Evolutionary conservation across 495 filamentous ascomycete species (phyloP), one percentile per base, ranked within the genome.

Genomic region (Melanomma pulvis-pyrius): DNA sequence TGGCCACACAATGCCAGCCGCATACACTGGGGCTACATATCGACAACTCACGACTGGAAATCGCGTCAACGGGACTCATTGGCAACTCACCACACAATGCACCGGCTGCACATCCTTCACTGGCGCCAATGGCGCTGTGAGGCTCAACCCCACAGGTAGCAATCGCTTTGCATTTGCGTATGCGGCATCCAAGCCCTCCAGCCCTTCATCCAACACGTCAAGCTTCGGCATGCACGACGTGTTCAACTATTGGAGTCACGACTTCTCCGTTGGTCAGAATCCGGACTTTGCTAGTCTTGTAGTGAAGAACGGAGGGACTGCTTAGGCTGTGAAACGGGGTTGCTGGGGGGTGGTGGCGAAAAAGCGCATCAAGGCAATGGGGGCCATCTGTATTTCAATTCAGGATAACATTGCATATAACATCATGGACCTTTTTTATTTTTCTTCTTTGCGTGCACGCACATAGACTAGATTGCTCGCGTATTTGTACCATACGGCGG

Each of bases 181-280:
- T n/a, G 61, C 68, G 8, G 17, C 32, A 5, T 51, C 19, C 49
- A 65, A 67, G 34, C 62, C 63, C 13, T 29, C 48, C 6, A 49
- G 26, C 12, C 68, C 68, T 13, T 30, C 22, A 2, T 49, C 29
- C 4, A 67, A 57, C 52, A 58, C 56, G 0, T 61, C 62, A 8
- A 41, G 17, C 32, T 26, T 70, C 21, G 7, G 36, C 2, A 30
- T 66, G 12, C 63, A 61, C 8, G 59, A 71, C 21, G 47, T 48
- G 24, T 30, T 24, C 24, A 63, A 54, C 34, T 68, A 66, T 47
- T 65, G 60, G 59, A 54, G 75, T 74, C 9, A 71, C 52, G 52
- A 74, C 70, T 32, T 78, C 71, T 17, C 68, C 3, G 13, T 53
- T 9, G 81, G 73, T 29, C 63, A 51, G 4, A 83, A 83, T 70